Evolutionary conservation across 768 basidiomycete species (phyloP), one percentile per base, ranked within the genome.

Genomic region (Rhizopogon roseolus): DNA sequence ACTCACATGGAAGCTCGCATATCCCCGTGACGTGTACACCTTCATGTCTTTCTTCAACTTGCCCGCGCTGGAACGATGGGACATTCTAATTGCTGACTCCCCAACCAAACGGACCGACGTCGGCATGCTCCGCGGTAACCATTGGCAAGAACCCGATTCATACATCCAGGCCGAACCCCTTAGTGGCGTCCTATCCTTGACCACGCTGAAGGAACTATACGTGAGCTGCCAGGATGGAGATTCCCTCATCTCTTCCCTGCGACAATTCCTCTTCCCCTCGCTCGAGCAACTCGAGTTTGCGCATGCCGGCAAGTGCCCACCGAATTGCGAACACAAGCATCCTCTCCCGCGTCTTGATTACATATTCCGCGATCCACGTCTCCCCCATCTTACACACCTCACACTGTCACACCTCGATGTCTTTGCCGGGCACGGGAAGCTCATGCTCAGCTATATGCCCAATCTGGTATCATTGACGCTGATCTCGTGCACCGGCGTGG

Each of bases 281-380:
- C 73, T 81, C 43, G 63, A 75, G 59, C 75, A 71, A 46, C 67
- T 80, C 50, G 76, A 77, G 51, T 62, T 82, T 49, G 65, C 72
- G 38, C 74, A 76, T 49, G 57, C 71, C 44, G 73, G 70, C 50
- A 64, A 62, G 17, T 60, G 59, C 17, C 58, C 61, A 34, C 34
- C 34, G 29, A 16, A 16, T 16, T 48, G 46, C 22, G 22, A 48
- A 5, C 60, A 61, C 25, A 63, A 59, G 55, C 61, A 58, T 39
- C 48, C 61, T 40, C 66, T 83, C 50, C 78, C 78, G 38, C 73
- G 76, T 29, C 71, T 80, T 28, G 79, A 81, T 63, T 73, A 68
- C 37, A 69, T 84, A 53, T 80, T 83, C 62, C 76, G 76, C 50
- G 80, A 84, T 64, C 81, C 81, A 6, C 80, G 80, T 48, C 73